Evolutionary conservation across 495 filamentous ascomycete genomes (phyloP), one percentile per base, ranked within the genome.

Genomic region (Chaetomium cochliodes): DNA sequence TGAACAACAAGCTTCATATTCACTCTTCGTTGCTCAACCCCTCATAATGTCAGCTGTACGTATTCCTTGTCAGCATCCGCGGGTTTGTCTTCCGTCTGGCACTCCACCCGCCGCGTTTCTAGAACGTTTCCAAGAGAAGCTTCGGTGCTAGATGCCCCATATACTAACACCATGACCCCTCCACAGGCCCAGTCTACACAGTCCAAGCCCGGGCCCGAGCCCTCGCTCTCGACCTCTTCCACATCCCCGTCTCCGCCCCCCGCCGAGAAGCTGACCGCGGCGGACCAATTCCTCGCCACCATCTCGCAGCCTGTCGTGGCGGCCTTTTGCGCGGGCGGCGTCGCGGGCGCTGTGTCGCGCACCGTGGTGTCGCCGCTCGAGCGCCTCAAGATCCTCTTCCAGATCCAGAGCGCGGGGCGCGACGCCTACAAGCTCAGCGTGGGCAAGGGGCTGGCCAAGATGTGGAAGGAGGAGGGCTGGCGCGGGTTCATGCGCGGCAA

Each of bases 391-490:
- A 98, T 98, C 66, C 80, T 98, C n/a, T 90, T 96, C 69, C 94
- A 98, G 73, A 85, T 98, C 26, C 94, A 98, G 81, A 94, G 89
- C 68, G 88, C 84, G 54, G 93, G 92, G n/a, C 85, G 90, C 68
- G 87, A 89, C 60, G 93, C 96, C 70, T 98, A 98, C 77, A 92
- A 92, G 73, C 76, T 96, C 67, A 92, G 92, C 26, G 91, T 97
- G 58, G 88, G 87, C 71, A 89, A 96, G 75, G 96, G 90, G 20
- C 82, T 98, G 61, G 82, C 75, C 59, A 98, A 98, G 79, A 98
- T 98, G 88, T 94, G 92, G 84, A 87, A 81, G 69, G 94, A 98
- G 73, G 94, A 98, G 79, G 94, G 94, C 23, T 97, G 91, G 91
- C 86, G 85, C 73, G 94, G 94, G 3, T 93, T 97, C 69, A 92